phyloP scores from a whole-genome alignment of 2,329 filamentous ascomycete genomes.

The Emergomyces africanus region DNA sequence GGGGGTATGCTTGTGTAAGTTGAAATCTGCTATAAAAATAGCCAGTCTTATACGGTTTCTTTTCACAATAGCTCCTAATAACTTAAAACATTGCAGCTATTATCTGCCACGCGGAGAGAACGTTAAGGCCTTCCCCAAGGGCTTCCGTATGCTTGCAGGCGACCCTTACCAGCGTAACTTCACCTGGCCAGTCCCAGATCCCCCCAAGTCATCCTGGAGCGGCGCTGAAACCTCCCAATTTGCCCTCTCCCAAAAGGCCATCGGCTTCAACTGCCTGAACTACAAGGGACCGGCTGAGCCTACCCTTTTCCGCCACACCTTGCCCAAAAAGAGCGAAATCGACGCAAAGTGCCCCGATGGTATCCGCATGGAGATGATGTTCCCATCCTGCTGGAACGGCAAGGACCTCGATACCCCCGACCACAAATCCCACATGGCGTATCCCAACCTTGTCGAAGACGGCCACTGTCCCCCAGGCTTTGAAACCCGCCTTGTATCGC shows the following conservation, averaged over 20 bases:
- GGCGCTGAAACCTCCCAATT: conserved; percentile 45
- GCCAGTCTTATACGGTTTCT: neutral
- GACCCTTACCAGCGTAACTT: conserved; percentile 56
- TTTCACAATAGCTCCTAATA: conserved; percentile 3
- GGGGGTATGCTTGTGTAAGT: conserved; percentile 76
- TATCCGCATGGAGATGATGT: conserved; percentile 70
- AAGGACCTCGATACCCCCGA: conserved; percentile 42
- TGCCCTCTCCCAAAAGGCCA: conserved; percentile 61
- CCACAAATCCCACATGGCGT: conserved; percentile 58
- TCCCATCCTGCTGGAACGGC: conserved; percentile 83
- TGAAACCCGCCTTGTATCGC: conserved; percentile 53
- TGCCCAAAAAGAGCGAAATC: conserved; percentile 68
- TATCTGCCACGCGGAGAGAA: conserved; percentile 61
- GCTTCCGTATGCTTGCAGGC: conserved; percentile 75
- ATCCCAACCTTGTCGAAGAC: conserved; percentile 62
- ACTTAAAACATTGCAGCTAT: conserved; percentile 44
- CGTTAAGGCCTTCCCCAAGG: conserved; percentile 59
- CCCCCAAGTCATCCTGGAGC: conserved; percentile 58
- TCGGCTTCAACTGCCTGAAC: conserved; percentile 94
- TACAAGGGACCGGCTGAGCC: conserved; percentile 54
- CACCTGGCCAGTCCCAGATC: conserved; percentile 52
- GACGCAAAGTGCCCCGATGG: conserved; percentile 75
- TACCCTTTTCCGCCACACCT: conserved; percentile 65
- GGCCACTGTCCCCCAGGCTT: conserved; percentile 62
- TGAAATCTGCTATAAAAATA: too few species aligned